Evolutionary conservation across 176 grass and related monocot genomes (phyloP), one percentile per base, ranked within the genome.

Genomic region (Hsuehochloa calcarea): DNA sequence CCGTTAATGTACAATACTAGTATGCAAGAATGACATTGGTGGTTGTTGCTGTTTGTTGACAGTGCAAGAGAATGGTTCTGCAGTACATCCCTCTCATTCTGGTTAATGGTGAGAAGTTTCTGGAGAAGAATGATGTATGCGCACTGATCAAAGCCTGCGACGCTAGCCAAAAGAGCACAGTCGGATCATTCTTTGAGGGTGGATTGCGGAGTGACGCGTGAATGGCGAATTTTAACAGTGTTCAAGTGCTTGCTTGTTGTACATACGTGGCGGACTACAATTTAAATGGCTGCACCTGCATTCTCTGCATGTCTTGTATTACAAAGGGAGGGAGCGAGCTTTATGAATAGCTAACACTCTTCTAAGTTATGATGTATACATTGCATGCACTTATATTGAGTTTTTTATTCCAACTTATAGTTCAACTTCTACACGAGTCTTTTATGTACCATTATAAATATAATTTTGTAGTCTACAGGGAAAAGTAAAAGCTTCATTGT

Each of bases 1-100:
- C 11, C 5, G 26, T 63, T 11, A n/a, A 62, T 34, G 25, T 37
- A 35, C 80, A 47, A 10, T 63, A 46, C 27, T 39, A 63, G n/a
- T 19, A 70, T 68, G 17, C 27, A 35, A 35, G 10, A 61, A 68
- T 83, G 54, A 31, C 37, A 26, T 64, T 35, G 16, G 4, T 47
- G 44, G 11, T 10, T 3, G 7, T 43, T 26, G 7, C 43, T 26
- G 58, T 62, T 27, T 64, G 70, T 10, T 83, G 15, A 38, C 84
- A 98, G 96, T 98, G 96, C 93, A 98, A 98, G 88, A 84, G 79
- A 60, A 23, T 98, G 85, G 93, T 98, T 75, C 87, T 98, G 73
- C 89, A 93, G 25, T 98, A 98, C 56, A 68, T 86, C 12, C 96
- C 93, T 45, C 93, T 98, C 27, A 92, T 98, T 69, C 69, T 98